A percentile compares a stretch with the other conserved stretches of the same genome.
These are phyloP conservation scores for Chenopodium album DNA, from an alignment of 148 eudicot genomes.

Conservation along the genomic window DNA sequence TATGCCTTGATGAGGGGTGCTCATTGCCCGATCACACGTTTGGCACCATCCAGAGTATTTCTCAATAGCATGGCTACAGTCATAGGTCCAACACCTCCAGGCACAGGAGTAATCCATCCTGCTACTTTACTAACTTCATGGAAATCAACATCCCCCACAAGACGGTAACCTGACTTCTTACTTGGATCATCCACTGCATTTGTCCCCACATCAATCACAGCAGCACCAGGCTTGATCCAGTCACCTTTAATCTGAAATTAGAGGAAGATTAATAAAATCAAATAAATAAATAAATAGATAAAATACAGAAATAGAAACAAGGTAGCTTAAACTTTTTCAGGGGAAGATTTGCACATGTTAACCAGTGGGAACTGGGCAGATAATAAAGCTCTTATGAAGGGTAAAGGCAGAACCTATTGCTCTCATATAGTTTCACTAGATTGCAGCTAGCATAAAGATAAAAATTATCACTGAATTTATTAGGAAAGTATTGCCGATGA, in stretches of 20 bases:
- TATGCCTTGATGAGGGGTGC: constrained; percentile 20
- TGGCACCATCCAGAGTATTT: constrained; percentile 95
- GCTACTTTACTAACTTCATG: constrained; percentile 85
- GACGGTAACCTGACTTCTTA: constrained; percentile 82
- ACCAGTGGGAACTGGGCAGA: not conserved
- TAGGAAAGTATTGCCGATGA: not conserved
- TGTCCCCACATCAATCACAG: constrained; percentile 92
- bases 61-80: constrained; percentile 97
- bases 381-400: not conserved
- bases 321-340: not conserved
- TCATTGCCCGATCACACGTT: constrained; percentile 73
- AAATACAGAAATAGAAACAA: not conserved
- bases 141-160: constrained; percentile 93
- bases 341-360: not conserved
- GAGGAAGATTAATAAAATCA: not conserved
- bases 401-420: not conserved
- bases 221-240: constrained; percentile 99
- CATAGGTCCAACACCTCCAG: constrained; percentile 99
- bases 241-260: constrained; percentile 72
- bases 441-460: not conserved
- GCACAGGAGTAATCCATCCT: constrained; percentile 94
- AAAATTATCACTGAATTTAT: not conserved
- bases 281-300: not conserved
- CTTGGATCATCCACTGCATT: constrained; percentile 89
- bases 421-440: not conserved